phyloP scores from a whole-genome alignment of 2,329 filamentous ascomycete genomes.

The Ophiognomonia clavigignenti-juglandacearum region DNA sequence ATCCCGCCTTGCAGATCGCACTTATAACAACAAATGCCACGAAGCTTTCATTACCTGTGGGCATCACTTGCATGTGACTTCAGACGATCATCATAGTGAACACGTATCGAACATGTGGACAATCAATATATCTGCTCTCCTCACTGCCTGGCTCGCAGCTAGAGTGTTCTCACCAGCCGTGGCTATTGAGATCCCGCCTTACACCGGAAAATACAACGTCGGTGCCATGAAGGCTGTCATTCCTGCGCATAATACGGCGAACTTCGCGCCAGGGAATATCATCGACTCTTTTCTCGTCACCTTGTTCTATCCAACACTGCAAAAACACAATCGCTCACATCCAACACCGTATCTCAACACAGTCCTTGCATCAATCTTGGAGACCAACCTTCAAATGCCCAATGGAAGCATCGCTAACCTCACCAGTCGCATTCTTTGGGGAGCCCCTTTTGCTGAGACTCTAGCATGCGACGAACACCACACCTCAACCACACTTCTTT shows the following conservation, averaged over 20 bases:
- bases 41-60: too few relatives aligned
- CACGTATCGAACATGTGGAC: too few relatives aligned
- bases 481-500: neutral
- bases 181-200: neutral
- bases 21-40: too few relatives aligned
- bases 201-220: constrained; percentile 6
- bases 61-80: too few relatives aligned
- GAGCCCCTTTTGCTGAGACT: neutral
- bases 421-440: neutral
- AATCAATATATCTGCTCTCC: too few relatives aligned
- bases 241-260: neutral
- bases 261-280: constrained; percentile 1
- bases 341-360: neutral
- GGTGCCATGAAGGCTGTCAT: neutral
- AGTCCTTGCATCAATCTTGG: neutral
- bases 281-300: constrained; percentile 1
- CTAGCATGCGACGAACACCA: neutral
- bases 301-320: constrained; percentile 1
- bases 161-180: too few relatives aligned
- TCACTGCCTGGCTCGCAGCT: too few relatives aligned
- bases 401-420: neutral
- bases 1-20: too few relatives aligned
- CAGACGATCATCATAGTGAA: too few relatives aligned
- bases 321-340: too few relatives aligned
- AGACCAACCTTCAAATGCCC: neutral